Base-by-base conservation (phyloP, 2,329 filamentous ascomycete genomes). In the Lasiodiplodia theobromae region DNA sequence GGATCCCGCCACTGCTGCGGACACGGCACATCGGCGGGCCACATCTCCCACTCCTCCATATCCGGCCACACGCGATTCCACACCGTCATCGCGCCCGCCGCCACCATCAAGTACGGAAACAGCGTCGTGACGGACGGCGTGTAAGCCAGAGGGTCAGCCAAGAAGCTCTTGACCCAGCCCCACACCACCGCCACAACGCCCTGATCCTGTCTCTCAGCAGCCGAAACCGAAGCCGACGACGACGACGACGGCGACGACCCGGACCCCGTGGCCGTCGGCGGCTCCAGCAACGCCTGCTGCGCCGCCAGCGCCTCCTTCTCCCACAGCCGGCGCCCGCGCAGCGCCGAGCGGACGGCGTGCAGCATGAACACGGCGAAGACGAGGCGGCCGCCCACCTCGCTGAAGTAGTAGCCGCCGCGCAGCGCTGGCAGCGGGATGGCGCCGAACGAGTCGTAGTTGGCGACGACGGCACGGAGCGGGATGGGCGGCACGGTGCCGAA, bases 1-100 rank as follows among this genome's bases (percentile, higher is more conserved):
- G 57, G 57, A 62, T 62, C 57, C 57, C 57, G 18, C 57, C 57
- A 62, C 57, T 62, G 57, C 38, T 62, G 21, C 40, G 57, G 57
- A 34, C 57, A 62, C 57, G 57, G 57, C 8, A 62, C 8, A 49
- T 62, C 57, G 7, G 37, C 38, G 14, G 57, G 57, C 57, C 57
- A 62, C 6, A 8, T 21, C 16, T 47, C 57, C 38, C 38, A 62
- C 6, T 49, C 57, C 57, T 14, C 21, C 23, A 62, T 14, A 23
- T 62, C 38, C 38, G 57, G 57, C 57, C 21, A 47, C 25, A 62
- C 5, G 7, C 40, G 14, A 7, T 21, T 25, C 23, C 23, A 31
- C 1, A 49, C 4, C 16, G n/a, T 18, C 38, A 47, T 18, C 14
- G 25, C 25, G 57, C 38, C 31, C 25, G 16, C 12, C 1, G 14